Evolutionary conservation across 441 rosid genomes (phyloP).

Genomic region (Codiaeum variegatum): DNA sequence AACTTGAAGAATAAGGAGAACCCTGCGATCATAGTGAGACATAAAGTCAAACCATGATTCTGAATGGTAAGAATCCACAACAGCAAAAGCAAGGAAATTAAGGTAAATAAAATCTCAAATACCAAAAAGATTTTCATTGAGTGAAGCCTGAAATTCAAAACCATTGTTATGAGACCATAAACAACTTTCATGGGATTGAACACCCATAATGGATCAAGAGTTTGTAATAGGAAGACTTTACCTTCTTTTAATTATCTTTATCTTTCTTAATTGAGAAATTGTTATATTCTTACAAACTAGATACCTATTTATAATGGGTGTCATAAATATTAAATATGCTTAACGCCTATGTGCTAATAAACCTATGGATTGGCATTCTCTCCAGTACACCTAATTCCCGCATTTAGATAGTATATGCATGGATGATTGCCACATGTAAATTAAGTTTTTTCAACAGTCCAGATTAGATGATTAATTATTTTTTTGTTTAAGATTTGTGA

Average conservation of each 20-base stretch:
- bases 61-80: constrained; percentile 24
- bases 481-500: no score
- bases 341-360: no score
- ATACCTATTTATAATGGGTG: no score
- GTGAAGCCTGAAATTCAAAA: background rate
- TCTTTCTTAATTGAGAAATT: background rate
- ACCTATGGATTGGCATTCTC: no score
- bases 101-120: background rate
- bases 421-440: no score
- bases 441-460: no score
- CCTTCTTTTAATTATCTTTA: background rate
- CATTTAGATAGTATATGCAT: no score
- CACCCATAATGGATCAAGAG: background rate
- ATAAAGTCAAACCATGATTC: constrained; percentile 52
- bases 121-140: background rate
- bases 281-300: background rate
- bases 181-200: background rate
- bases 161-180: background rate
- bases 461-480: no score
- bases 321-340: no score
- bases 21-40: constrained; percentile 85
- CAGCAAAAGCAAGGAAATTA: constrained; percentile 25
- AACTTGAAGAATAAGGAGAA: constrained; percentile 55
- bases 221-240: background rate
- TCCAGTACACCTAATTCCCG: no score